Evolutionary conservation across 2,329 filamentous ascomycete genomes (phyloP), one percentile per base, ranked within the genome.

Genomic region (Exophiala lecanii-corni): DNA sequence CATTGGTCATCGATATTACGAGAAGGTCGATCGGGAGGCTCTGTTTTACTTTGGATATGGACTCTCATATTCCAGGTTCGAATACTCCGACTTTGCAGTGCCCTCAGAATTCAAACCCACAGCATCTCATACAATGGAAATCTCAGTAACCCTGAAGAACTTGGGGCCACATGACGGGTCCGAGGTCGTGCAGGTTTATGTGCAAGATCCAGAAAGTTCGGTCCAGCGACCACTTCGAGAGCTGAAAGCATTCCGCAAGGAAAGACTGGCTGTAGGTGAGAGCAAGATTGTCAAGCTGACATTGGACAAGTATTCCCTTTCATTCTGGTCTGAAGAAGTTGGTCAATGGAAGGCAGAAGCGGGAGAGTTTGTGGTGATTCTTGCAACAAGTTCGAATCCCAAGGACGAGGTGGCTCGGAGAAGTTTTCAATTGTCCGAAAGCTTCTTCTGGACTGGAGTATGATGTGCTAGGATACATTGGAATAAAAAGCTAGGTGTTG

Each of bases 1-100:
- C 60, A 72, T 91, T 19, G 86, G 86, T 3, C 91, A 92, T 65
- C 74, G 84, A 13, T 87, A 80, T 67, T 91, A 87, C 61, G 86
- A 91, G 57, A 81, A 76, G 54, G 71, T 74, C 10, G 70, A 79
- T 20, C 70, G 78, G 2, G 69, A 72, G 0, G 76, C 81, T 0
- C 72, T 84, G 19, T 91, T 89, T 63, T 74, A 82, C 45, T 92
- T 92, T 59, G 86, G 86, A 6, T 81, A 88, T 26, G 23, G 23
- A 6, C 23, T 26, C 23, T 26, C 23, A 26, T 26, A 26, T 12
- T 26, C 23, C 7, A 26, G 7, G 7, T 26, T 26, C 12, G 23
- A 26, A 12, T 26, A 26, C 12, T 26, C 23, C 7, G 23, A 26
- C 23, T 26, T 26, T 6, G 12, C 12, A 6, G 23, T 26, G 23